Evolutionary conservation across 495 filamentous ascomycete genomes (phyloP), one percentile per base, ranked within the genome.

Genomic region (Penicillium angulare): DNA sequence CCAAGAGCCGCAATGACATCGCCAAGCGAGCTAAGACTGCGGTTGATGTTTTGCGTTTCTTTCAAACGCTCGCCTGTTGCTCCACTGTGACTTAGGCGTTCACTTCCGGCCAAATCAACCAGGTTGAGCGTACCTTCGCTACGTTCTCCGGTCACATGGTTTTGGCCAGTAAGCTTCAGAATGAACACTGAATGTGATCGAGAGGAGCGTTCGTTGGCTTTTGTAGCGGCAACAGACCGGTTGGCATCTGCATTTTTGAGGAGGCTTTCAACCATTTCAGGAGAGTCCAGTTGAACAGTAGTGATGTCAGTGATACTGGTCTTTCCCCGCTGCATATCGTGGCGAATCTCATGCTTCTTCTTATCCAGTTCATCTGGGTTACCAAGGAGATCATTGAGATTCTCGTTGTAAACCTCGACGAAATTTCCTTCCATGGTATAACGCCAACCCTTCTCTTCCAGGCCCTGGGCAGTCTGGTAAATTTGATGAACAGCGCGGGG

Each of bases 401-500:
- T 90, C 61, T 99, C 93, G 58, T 99, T 97, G 79, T 99, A 97
- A 21, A 99, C 95, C 64, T 99, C 93, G n/a, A 99, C 84, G 60
- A 97, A 99, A 52, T 86, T 88, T 5, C 95, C 93, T 62, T 92
- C 89, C 85, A 99, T 95, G 0, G 79, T 86, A 64, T 97, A 99
- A 24, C 78, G 78, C 93, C 93, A 99, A 26, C 91, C 93, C 64
- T 96, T 95, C 53, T 90, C 89, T 56, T 88, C 80, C 15, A 99
- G 74, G 32, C 82, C 71, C 52, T 82, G 85, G 20, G 93, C 88
- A 5, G 88, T 92, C 38, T 89, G 81, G 64, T 96, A 96, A 51
- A 99, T 96, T 69, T 96, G 89, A 52, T 89, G 83, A 1, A 95
- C 90, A 1, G 93, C 90, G 2, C 87, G 83, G 3, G 93, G 95